Base-by-base conservation (phyloP, 495 filamentous ascomycete genomes). In the Thozetella sp. region DNA sequence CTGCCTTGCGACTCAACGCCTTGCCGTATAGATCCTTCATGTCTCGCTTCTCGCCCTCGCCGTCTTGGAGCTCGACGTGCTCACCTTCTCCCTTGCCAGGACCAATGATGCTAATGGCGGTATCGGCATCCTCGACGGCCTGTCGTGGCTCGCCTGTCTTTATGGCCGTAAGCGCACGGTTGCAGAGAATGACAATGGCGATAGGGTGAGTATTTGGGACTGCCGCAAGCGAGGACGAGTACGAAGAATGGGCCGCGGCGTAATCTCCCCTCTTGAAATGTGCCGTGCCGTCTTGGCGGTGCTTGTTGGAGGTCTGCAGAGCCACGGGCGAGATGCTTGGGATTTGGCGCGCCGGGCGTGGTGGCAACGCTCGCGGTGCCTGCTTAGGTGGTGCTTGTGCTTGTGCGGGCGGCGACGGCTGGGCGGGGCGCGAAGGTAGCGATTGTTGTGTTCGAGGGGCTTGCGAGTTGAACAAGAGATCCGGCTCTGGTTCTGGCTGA, bases 201-300 rank as follows among this genome's bases (percentile, higher is more conserved):
- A 98, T 80, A 13, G 93, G 92, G 69, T 98, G 96, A n/a, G 81
- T 82, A 13, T 85, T 72, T 9, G 95, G 96, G 25, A 99, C 79
- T 54, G 83, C 83, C 2, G 80, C 68, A 9, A 98, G 83, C 1
- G 95, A 90, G 34, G 84, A 78, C 0, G 89, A 86, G 78, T 97
- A 99, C 12, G 87, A 85, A 53, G 86, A 82, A 63, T 97, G 91
- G 0, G 95, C 96, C 2, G 87, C 80, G 15, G 90, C 88, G 71
- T 91, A 99, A 72, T 99, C 95, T 30, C 95, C 95, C 23, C 91
- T 86, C 73, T 97, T 98, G 80, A 97, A 99, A 62, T 93, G 88
- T 56, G 87, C 88, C 12, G 92, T 89, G 25, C 93, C 96, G 54
- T 87, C 86, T 55, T 87, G 80, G 19, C 96, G 90, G 54, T 93